Evolutionary conservation across 2,329 filamentous ascomycete species (phyloP).

Genomic region (Rhexocercosporidium sp.): DNA sequence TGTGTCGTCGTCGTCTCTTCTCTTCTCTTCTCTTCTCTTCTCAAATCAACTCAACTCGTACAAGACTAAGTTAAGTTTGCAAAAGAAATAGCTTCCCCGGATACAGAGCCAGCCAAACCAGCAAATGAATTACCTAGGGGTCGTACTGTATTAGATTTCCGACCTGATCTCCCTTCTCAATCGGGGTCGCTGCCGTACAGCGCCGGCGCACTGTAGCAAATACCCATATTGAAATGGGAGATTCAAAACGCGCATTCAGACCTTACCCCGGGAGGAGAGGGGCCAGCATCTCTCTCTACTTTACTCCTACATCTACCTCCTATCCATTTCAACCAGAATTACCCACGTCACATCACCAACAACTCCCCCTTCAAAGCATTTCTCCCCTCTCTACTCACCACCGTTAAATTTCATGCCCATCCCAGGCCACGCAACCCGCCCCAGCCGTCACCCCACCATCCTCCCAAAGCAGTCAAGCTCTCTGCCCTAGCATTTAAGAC

Average conservation of each 20-base stretch:
- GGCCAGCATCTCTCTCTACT: not conserved
- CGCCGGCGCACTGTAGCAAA: not conserved
- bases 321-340: no score
- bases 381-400: not conserved
- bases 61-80: no score
- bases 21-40: not conserved
- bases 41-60: not conserved
- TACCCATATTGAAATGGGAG: not conserved
- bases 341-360: not conserved
- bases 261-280: not conserved
- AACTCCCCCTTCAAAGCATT: not conserved
- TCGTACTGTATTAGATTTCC: not conserved
- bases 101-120: no score
- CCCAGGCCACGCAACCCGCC: constrained; percentile 7
- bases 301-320: no score
- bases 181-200: not conserved
- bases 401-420: not conserved
- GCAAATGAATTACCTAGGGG: no score
- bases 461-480: not conserved
- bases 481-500: not conserved
- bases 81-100: no score
- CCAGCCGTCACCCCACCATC: not conserved
- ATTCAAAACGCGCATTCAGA: not conserved
- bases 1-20: no score
- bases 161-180: not conserved